Base-by-base conservation (phyloP, 345 rosid genomes). In the Dipteronia dyeriana region DNA sequence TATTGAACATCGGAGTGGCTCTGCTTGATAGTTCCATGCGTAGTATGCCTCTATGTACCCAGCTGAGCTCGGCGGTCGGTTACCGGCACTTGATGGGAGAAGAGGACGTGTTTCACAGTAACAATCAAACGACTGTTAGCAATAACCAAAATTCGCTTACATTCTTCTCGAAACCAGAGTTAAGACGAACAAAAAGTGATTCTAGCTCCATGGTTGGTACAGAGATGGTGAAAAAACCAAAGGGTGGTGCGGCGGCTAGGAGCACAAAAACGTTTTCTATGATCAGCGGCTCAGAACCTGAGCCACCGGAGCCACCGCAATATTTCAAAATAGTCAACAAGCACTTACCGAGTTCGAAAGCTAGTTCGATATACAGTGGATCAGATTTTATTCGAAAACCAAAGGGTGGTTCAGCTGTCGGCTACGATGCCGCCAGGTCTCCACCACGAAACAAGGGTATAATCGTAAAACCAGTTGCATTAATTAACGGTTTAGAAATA, bases 21-120 rank as follows among this genome's bases (percentile, higher is more conserved):
- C 59, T 95, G 29, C 96, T 95, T 1, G 97, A 93, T 45, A 91
- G 97, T 56, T 90, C 99, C 25, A 87, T 87, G 96, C 82, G 96
- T 53, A 95, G 98, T 86, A 88, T 95, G 98, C 99, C 99, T 0
- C 77, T 95, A 70, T 91, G 91, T 43, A 79, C 90, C 13, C 86
- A 86, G 22, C 76, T 86, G 71, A 86, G 86, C 6, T 95, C 98
- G 2, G 98, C 98, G 7, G 92, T 93, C 2, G 98, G 96, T 13
- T 95, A 90, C 56, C 87, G 90, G 11, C 90, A 95, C 64, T 81
- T 95, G 39, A 92, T 95, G 80, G 98, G 96, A 0, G 91, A 88
- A 34, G 86, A 87, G 4, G 92, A 88, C 51, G 78, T 85, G 1
- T 72, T 80, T 31, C 81, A 77, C 3, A 75, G 70, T 25, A 75